phyloP scores from a whole-genome alignment of 345 rosid genomes.

The Bretschneidera sinensis region DNA sequence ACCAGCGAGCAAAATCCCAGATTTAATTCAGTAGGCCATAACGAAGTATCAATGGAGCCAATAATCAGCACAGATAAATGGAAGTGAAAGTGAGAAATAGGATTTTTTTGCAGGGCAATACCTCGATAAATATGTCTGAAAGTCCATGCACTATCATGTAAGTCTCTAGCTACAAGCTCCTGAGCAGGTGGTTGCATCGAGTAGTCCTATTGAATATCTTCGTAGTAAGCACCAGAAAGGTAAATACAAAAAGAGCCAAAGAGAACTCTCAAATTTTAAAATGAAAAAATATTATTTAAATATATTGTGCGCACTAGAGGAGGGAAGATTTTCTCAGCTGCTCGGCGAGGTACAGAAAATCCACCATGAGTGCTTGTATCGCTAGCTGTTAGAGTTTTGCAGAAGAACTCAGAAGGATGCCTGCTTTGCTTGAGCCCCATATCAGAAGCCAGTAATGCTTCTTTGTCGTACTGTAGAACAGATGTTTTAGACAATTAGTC shows the following conservation, averaged over 20 bases:
- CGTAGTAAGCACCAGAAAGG: slow-evolving; percentile 15
- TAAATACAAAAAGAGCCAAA: slow-evolving; percentile 1
- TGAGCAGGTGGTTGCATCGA: slow-evolving; percentile 94
- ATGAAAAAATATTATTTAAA: slow-evolving; percentile 14
- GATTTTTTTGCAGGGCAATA: slow-evolving; percentile 20
- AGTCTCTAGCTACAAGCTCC: slow-evolving; percentile 85
- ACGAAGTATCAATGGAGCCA: too few species aligned
- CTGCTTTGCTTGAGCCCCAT: slow-evolving; percentile 65
- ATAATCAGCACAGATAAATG: background rate
- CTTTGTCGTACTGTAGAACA: slow-evolving; percentile 77
- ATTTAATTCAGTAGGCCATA: background rate
- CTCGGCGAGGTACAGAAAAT: slow-evolving; percentile 93
- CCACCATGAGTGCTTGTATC: slow-evolving; percentile 99
- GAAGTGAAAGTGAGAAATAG: background rate
- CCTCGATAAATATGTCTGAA: slow-evolving; percentile 97
- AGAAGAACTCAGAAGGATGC: slow-evolving; percentile 83
- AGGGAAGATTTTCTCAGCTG: slow-evolving; percentile 95
- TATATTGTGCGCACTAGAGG: slow-evolving; percentile 51
- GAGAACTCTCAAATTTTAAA: background rate
- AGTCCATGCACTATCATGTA: slow-evolving; percentile 81
- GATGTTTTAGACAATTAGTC: slow-evolving; percentile 17
- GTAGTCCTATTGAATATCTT: slow-evolving; percentile 59
- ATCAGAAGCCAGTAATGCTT: slow-evolving; percentile 84
- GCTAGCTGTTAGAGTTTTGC: slow-evolving; percentile 93
- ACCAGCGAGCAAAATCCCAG: background rate